These are phyloP conservation scores for Paraconiothyrium sp. DNA, from an alignment of 2,329 filamentous ascomycete species.

Conservation along the genomic window DNA sequence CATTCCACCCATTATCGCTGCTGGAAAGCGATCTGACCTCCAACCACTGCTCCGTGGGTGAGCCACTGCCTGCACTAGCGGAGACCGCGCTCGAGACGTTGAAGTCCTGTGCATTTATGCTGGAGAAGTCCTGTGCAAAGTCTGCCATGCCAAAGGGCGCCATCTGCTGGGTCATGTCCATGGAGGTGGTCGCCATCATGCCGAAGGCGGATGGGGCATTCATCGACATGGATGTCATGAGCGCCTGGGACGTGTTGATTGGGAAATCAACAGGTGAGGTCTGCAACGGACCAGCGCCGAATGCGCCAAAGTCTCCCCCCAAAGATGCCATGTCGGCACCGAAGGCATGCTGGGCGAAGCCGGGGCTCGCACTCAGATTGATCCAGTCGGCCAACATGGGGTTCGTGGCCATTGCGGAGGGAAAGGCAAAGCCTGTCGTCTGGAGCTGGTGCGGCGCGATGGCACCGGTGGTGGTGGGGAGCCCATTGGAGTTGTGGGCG, in stretches of 20 bases:
- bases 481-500: constrained; percentile 26
- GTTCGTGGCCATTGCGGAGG: constrained; percentile 46
- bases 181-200: constrained; percentile 54
- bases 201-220: constrained; percentile 49
- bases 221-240: constrained; percentile 55
- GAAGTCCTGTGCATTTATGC: constrained; percentile 60
- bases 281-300: constrained; percentile 52
- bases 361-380: constrained; percentile 49
- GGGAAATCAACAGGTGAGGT: constrained; percentile 58
- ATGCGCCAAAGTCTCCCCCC: constrained; percentile 50
- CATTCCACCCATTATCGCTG: constrained; percentile 87
- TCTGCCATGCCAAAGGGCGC: constrained; percentile 64
- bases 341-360: constrained; percentile 42
- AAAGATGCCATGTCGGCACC: constrained; percentile 45
- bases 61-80: constrained; percentile 63
- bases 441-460: constrained; percentile 49
- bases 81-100: constrained; percentile 33
- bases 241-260: constrained; percentile 53
- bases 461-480: constrained; percentile 37
- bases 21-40: constrained; percentile 88
- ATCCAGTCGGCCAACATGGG: constrained; percentile 55
- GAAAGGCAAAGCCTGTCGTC: constrained; percentile 43
- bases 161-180: constrained; percentile 53
- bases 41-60: constrained; percentile 80
- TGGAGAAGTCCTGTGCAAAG: constrained; percentile 74